These are phyloP conservation scores for Begonia loranthoides DNA, from an alignment of 306 rosid genomes.

Conservation along the genomic window DNA sequence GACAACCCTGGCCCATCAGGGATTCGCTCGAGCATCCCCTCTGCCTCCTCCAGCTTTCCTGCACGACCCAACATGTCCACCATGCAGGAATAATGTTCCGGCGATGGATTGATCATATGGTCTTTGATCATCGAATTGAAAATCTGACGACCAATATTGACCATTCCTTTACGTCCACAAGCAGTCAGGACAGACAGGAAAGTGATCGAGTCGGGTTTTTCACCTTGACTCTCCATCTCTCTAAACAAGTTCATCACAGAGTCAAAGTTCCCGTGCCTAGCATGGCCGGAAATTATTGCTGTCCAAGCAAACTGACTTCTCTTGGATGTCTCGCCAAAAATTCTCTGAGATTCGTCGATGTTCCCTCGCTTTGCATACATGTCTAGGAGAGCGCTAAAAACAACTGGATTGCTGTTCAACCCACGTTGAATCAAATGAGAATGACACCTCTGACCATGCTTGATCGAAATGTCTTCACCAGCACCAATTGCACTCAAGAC, in stretches of 20 bases:
- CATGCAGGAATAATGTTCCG: conserved; percentile 63
- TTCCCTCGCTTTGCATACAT: conserved; percentile 86
- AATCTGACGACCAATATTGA: conserved; percentile 39
- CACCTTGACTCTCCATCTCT: conserved; percentile 49
- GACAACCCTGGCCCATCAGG: conserved; percentile 57
- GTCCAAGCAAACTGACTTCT: conserved; percentile 64
- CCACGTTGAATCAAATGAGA: conserved; percentile 52
- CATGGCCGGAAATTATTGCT: conserved; percentile 58
- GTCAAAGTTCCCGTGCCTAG: conserved; percentile 58
- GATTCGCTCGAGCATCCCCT: conserved; percentile 34
- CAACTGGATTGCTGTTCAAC: conserved; percentile 33
- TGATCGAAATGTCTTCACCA: conserved; percentile 53
- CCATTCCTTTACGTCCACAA: conserved; percentile 75
- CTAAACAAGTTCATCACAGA: conserved; percentile 43
- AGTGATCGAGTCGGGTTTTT: conserved; percentile 50
- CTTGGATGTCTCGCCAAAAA: conserved; percentile 41
- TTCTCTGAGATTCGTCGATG: conserved; percentile 48
- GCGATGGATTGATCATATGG: conserved; percentile 45
- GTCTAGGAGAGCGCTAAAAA: conserved; percentile 63
- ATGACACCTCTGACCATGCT: conserved; percentile 66
- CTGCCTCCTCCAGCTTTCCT: conserved; percentile 56
- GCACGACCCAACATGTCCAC: conserved; percentile 78
- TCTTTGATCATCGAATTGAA: conserved; percentile 46
- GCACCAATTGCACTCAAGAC: conserved; percentile 66
- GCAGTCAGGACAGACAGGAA: conserved; percentile 57